Evolutionary conservation across 805 yeast species (phyloP), one percentile per base, ranked within the genome.

Genomic region (Maudiozyma barnettii): DNA sequence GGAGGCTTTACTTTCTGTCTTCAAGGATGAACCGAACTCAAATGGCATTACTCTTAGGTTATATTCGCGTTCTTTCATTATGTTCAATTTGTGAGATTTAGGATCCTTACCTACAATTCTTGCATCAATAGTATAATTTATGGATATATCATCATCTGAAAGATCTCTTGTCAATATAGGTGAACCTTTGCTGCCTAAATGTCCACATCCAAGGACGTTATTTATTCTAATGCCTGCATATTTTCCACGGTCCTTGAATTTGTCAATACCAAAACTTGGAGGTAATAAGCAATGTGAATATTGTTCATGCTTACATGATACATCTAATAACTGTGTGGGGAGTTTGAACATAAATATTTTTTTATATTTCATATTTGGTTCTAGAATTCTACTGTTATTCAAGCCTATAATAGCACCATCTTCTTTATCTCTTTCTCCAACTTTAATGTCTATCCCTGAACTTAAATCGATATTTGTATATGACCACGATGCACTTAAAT

Each of bases 301-400:
- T 42, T 66, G 70, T 36, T 67, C 67, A 53, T 77, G 75, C 29
- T 72, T 67, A 55, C 84, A 79, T 6, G 73, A 61, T 20, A 72
- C 72, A 54, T 79, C 84, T 38, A 79, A 60, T 23, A 77, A 58
- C 51, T 72, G 73, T 36, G 70, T 64, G 1, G 85, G 85, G 44
- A 79, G 70, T 57, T 72, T 77, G 61, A 79, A 79, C 39, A 76
- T 74, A 60, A 79, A 77, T 52, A 72, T 77, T 56, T 79, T 79
- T 55, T 78, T 78, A 54, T 79, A 78, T 52, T 68, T 73, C 9
- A 66, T 64, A 26, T 70, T 59, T 2, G 83, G 80, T 46, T 68
- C 68, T 35, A 79, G 61, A 0, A 74, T 61, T 52, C 84, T 59
- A 46, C 70, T 72, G 51, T 72, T 63, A 8, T 75, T 76, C 18